Evolutionary conservation across 2,329 filamentous ascomycete species (phyloP).

Genomic region (Calycina marina): DNA sequence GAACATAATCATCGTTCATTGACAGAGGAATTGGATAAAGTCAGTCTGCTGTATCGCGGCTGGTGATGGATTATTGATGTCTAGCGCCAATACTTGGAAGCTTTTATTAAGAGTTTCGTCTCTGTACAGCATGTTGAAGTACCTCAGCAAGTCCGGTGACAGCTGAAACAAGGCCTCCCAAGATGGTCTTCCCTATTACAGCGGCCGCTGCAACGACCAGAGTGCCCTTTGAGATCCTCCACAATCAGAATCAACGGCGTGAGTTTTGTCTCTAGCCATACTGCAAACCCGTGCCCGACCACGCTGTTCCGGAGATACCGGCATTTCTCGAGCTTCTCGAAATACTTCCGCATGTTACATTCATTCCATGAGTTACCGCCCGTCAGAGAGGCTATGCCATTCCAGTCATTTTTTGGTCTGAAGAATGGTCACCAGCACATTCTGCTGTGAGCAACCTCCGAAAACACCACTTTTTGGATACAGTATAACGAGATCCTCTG

Average conservation of each 20-base stretch:
- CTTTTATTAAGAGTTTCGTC: too few relatives aligned
- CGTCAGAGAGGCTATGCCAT: constrained; percentile 11
- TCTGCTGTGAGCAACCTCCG: constrained; percentile 19
- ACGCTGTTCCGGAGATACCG: constrained; percentile 5
- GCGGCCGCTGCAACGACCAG: constrained; percentile 8
- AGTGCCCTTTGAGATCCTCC: constrained; percentile 7
- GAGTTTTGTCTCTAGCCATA: constrained; percentile 17
- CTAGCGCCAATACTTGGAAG: neutral
- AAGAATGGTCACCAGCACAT: constrained; percentile 13
- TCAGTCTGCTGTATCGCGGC: constrained; percentile 6
- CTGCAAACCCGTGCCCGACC: constrained; percentile 9
- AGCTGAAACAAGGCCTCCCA: neutral
- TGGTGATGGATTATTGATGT: neutral
- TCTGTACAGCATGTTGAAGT: too few relatives aligned
- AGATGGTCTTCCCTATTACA: neutral
- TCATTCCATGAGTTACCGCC: constrained; percentile 15
- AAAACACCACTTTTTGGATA: constrained; percentile 21
- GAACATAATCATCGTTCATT: constrained; percentile 1
- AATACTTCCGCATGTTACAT: constrained; percentile 14
- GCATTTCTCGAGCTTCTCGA: constrained; percentile 8
- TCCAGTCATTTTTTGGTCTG: constrained; percentile 15
- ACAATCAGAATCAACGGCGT: constrained; percentile 6
- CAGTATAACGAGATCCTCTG: constrained; percentile 15
- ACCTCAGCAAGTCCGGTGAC: neutral
- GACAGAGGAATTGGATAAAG: constrained; percentile 15